Percentiles rank a stretch among this genome's conserved stretches.
phyloP scores from a whole-genome alignment of 2,329 filamentous ascomycete genomes.

The Fusarium algeriense region DNA sequence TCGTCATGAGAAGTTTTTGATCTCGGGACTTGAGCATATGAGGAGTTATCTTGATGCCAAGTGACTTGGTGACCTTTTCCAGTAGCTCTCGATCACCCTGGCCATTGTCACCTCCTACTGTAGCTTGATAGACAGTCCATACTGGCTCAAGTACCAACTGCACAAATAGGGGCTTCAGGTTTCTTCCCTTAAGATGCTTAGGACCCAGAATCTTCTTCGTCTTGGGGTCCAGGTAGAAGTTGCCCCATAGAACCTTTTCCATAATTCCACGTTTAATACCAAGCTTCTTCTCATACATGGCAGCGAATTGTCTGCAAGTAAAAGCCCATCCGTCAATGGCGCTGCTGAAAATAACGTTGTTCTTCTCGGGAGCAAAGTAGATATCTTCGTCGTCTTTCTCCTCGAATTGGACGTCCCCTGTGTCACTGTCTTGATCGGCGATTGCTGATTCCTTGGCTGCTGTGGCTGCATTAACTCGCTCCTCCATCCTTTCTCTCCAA shows the following conservation, averaged over 20 bases:
- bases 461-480: slow-evolving; percentile 79
- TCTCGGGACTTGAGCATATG: slow-evolving; percentile 88
- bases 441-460: slow-evolving; percentile 68
- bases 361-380: slow-evolving; percentile 97
- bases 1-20: slow-evolving; percentile 83
- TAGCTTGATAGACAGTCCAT: slow-evolving; percentile 95
- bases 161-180: slow-evolving; percentile 96
- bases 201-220: slow-evolving; percentile 91
- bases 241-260: slow-evolving; percentile 97
- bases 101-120: slow-evolving; percentile 82
- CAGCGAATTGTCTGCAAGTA: slow-evolving; percentile 92
- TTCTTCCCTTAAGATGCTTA: slow-evolving; percentile 92
- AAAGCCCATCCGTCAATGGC: slow-evolving; percentile 99
- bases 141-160: slow-evolving; percentile 95
- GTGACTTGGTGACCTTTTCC: slow-evolving; percentile 94
- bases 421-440: slow-evolving; percentile 63
- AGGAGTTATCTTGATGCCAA: slow-evolving; percentile 85
- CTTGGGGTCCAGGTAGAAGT: slow-evolving; percentile 96
- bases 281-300: slow-evolving; percentile 94
- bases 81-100: slow-evolving; percentile 85
- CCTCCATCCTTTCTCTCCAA: slow-evolving; percentile 94
- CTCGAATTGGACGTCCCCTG: slow-evolving; percentile 79
- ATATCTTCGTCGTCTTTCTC: slow-evolving; percentile 96
- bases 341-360: slow-evolving; percentile 99
- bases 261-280: slow-evolving; percentile 89